phyloP scores from a whole-genome alignment of 1,284 basidiomycete species.

The Cryptococcus amylolentus region DNA sequence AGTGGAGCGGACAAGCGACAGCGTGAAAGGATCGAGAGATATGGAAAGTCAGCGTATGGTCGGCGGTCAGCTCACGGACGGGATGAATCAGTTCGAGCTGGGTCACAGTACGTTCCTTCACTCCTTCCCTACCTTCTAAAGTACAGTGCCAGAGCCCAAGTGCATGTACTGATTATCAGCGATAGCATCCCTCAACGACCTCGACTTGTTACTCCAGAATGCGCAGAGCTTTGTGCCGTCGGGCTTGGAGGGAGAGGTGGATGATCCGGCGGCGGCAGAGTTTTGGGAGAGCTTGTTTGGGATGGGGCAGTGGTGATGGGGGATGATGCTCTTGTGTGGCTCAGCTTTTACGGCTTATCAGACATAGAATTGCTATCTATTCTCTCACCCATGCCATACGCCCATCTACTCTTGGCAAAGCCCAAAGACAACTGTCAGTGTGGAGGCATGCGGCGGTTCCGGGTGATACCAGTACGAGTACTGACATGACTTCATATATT shows the following conservation, averaged over 20 bases:
- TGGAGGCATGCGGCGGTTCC: no score
- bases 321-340: no score
- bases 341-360: no score
- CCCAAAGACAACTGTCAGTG: no score
- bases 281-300: slow-evolving; percentile 14
- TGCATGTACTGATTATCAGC: no score
- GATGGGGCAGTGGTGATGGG: slow-evolving; percentile 10
- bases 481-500: no score
- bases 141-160: no score
- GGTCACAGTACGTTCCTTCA: background rate
- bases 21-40: background rate
- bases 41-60: background rate
- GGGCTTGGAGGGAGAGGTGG: background rate
- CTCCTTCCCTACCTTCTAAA: background rate
- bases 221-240: slow-evolving; percentile 1
- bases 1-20: background rate
- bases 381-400: no score
- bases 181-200: slow-evolving; percentile 7
- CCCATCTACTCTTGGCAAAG: no score
- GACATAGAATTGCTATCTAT: no score
- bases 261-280: slow-evolving; percentile 3
- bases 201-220: slow-evolving; percentile 11
- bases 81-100: background rate
- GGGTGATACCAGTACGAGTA: no score
- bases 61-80: background rate